Evolutionary conservation across 1,284 basidiomycete species (phyloP).

Genomic region (Ustilago sp.): DNA sequence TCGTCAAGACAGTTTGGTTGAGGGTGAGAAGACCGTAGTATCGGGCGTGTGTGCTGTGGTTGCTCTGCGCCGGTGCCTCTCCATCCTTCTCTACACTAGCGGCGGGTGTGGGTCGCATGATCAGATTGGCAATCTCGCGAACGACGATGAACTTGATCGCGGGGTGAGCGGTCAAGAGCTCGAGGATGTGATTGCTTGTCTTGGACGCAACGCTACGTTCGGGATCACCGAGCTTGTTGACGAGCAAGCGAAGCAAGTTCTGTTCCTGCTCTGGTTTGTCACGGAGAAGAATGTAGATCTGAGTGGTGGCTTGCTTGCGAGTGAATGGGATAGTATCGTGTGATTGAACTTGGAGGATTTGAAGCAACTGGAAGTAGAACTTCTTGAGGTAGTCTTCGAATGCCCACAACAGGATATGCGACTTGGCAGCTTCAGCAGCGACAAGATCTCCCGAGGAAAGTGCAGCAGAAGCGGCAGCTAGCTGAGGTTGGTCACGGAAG

Average conservation of each 20-base stretch:
- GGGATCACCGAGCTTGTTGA: conserved; percentile 86
- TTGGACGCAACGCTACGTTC: conserved; percentile 90
- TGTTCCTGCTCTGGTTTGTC: conserved; percentile 98
- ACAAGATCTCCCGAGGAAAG: conserved; percentile 27
- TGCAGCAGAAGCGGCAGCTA: conserved; percentile 75
- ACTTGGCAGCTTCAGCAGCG: conserved; percentile 57
- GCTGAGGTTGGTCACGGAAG: conserved; percentile 86
- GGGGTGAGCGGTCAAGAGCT: conserved; percentile 89
- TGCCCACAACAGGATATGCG: conserved; percentile 83
- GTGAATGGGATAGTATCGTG: conserved; percentile 90
- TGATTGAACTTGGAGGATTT: conserved; percentile 88
- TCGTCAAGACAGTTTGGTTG: conserved; percentile 88
- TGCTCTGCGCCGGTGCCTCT: conserved; percentile 27
- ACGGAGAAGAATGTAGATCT: conserved; percentile 81
- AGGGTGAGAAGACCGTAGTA: conserved; percentile 94
- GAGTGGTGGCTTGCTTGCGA: conserved; percentile 79
- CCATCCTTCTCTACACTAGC: conserved; percentile 50
- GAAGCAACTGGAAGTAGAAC: conserved; percentile 91
- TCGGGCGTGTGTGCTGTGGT: conserved; percentile 75
- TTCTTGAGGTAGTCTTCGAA: conserved; percentile 99
- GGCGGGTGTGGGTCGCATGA: conserved; percentile 74
- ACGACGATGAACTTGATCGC: conserved; percentile 93
- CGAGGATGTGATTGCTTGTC: conserved; percentile 87
- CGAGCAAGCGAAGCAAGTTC: conserved; percentile 88
- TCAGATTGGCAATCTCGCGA: conserved; percentile 84